A percentile compares a stretch with the other conserved stretches of the same genome.
Conservation (phyloP, 2,329 filamentous ascomycete genomes). For the Colletotrichum sp. region DNA sequence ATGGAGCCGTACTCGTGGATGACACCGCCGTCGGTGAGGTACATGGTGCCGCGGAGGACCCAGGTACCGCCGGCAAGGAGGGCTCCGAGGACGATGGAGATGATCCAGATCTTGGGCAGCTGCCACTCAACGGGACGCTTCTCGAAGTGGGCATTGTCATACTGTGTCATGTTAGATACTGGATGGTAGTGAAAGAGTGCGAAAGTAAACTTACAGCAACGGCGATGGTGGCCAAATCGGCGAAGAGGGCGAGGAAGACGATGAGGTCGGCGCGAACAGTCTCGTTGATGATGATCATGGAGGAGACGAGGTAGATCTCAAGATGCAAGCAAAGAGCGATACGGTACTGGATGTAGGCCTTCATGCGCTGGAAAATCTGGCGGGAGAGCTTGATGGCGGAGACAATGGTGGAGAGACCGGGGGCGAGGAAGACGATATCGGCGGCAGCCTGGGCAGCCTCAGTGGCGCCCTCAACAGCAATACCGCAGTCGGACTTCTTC, state of each 20-base stretch:
- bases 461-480: conserved; percentile 74
- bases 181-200: rapidly evolving
- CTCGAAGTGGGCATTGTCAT: conserved; percentile 81
- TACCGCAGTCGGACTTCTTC: conserved; percentile 78
- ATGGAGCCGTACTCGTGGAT: conserved; percentile 77
- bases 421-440: conserved; percentile 77
- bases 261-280: conserved; percentile 75
- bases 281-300: conserved; percentile 82
- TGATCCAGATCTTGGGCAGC: conserved; percentile 81
- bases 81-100: conserved; percentile 70
- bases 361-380: conserved; percentile 81
- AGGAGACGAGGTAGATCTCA: conserved; percentile 78
- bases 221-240: conserved; percentile 79
- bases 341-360: conserved; percentile 79
- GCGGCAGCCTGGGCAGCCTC: conserved; percentile 76
- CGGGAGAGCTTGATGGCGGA: conserved; percentile 76
- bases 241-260: conserved; percentile 81
- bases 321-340: conserved; percentile 77
- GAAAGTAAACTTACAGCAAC: conserved; percentile 51
- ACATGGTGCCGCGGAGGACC: conserved; percentile 74
- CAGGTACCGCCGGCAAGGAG: conserved; percentile 74
- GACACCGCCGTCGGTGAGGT: conserved; percentile 72
- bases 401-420: conserved; percentile 74
- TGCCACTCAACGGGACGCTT: conserved; percentile 80
- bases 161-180: conserved; percentile 32